Evolutionary conservation across 2,329 filamentous ascomycete genomes (phyloP).

Genomic region (Exophiala bonariae): DNA sequence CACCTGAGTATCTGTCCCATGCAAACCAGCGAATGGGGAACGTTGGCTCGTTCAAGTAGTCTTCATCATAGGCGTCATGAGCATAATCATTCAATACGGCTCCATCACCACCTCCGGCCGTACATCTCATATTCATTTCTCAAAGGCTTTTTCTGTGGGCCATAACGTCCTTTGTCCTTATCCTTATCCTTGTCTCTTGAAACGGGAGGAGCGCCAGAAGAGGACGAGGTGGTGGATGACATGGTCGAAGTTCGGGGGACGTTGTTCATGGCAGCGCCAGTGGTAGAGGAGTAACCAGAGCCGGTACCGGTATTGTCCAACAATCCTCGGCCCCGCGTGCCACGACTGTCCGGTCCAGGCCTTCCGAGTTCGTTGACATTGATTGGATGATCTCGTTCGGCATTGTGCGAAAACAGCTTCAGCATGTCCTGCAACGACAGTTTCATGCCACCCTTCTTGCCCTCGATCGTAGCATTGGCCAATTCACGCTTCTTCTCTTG

Average conservation of each 20-base stretch:
- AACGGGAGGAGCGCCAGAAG: not conserved
- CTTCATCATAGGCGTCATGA: no score
- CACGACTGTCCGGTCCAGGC: not conserved
- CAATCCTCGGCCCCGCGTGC: constrained; percentile 6
- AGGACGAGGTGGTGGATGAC: constrained; percentile 1
- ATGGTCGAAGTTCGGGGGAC: not conserved
- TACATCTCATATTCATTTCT: constrained; percentile 20
- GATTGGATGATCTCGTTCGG: constrained; percentile 45
- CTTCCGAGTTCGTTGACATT: constrained; percentile 10
- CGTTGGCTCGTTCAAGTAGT: no score
- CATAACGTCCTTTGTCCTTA: constrained; percentile 11
- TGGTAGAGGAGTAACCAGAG: not conserved
- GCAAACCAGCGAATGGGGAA: no score
- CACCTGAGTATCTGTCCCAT: no score
- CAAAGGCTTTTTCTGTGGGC: constrained; percentile 9
- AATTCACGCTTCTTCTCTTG: constrained; percentile 92
- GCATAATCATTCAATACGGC: no score
- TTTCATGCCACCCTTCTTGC: constrained; percentile 73
- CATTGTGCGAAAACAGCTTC: constrained; percentile 77
- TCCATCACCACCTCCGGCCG: constrained; percentile 18
- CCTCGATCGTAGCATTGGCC: constrained; percentile 82
- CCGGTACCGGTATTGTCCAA: not conserved
- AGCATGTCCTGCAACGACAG: constrained; percentile 92
- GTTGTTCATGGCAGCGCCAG: not conserved
- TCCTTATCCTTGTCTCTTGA: constrained; percentile 2